A percentile compares a stretch with the other conserved stretches of the same genome.
These are phyloP conservation scores for Nothophytophthora sp. DNA, from an alignment of 352 stramenopile genomes.

Conservation along the genomic window DNA sequence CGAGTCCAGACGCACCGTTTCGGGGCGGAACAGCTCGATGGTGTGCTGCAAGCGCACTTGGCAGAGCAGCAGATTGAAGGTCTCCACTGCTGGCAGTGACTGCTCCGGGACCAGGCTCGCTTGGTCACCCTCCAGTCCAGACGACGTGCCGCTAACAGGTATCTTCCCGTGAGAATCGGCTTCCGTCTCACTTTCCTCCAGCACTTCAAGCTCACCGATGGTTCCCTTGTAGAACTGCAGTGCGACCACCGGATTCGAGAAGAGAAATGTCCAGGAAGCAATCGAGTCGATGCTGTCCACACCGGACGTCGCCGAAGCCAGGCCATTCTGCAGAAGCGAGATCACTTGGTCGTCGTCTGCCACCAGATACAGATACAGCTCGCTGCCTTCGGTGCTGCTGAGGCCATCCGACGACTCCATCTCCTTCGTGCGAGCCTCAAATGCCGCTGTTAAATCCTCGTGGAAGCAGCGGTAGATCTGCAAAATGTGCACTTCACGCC, in stretches of 20 bases:
- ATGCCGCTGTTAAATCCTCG: conserved; percentile 25
- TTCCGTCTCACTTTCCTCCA: conserved; percentile 18
- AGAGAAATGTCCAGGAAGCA: conserved; percentile 37
- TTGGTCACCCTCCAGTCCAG: too few species aligned
- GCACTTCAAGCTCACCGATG: conserved; percentile 18
- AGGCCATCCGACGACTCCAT: conserved; percentile 1
- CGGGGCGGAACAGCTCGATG: conserved; percentile 33
- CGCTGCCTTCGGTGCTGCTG: conserved; percentile 19
- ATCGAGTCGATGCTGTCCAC: neutral
- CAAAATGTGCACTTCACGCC: conserved; percentile 26
- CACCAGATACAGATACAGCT: conserved; percentile 47
- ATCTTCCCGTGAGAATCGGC: neutral
- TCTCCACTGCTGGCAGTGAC: conserved; percentile 16
- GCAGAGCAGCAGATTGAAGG: conserved; percentile 41
- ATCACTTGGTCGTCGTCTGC: conserved; percentile 34
- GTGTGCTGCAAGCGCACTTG: conserved; percentile 37
- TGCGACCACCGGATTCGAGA: conserved; percentile 34
- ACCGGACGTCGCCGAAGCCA: conserved; percentile 5
- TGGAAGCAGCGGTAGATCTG: conserved; percentile 57
- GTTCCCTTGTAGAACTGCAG: conserved; percentile 35
- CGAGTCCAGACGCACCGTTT: conserved; percentile 16
- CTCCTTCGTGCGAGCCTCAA: conserved; percentile 16
- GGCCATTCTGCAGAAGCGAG: conserved; percentile 35
- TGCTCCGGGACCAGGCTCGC: too few species aligned
- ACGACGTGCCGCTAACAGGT: neutral